phyloP scores from a whole-genome alignment of 169 alveolate genomes.

The Toxoplasma gondii region DNA sequence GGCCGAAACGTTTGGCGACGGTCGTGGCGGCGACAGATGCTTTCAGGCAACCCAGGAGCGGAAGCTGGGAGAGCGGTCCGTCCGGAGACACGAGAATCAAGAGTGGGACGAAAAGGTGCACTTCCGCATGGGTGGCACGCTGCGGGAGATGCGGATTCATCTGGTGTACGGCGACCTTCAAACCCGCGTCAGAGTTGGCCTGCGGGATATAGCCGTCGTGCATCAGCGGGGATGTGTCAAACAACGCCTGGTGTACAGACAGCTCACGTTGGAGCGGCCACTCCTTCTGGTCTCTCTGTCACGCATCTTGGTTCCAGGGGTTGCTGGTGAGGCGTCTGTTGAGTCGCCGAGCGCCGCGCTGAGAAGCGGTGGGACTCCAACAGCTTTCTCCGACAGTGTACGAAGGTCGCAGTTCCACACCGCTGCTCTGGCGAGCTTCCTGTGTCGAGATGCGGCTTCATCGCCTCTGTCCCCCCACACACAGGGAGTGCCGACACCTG shows the following conservation, averaged over 20 bases:
- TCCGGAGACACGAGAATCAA: neutral
- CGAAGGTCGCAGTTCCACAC: neutral
- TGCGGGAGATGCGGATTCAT: neutral
- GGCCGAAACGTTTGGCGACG: no score
- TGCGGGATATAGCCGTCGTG: neutral
- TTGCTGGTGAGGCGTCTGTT: neutral
- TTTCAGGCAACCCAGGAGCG: no score
- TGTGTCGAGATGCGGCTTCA: neutral
- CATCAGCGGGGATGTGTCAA: neutral
- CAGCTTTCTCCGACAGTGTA: no score
- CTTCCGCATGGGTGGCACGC: neutral
- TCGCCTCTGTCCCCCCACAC: no score
- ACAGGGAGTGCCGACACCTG: no score
- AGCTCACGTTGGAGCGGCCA: constrained; percentile 11
- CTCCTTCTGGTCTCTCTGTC: constrained; percentile 17
- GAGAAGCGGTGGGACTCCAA: neutral
- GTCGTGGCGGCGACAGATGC: no score
- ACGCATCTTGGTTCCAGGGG: neutral
- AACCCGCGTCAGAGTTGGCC: neutral
- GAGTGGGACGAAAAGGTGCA: neutral
- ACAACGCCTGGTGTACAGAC: constrained; percentile 31
- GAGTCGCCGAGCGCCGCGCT: neutral
- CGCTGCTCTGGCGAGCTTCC: neutral
- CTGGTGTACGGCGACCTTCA: neutral
- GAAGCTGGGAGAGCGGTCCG: neutral